phyloP scores from a whole-genome alignment of 108 stramenopile species.

The Conticribra guillardii region DNA sequence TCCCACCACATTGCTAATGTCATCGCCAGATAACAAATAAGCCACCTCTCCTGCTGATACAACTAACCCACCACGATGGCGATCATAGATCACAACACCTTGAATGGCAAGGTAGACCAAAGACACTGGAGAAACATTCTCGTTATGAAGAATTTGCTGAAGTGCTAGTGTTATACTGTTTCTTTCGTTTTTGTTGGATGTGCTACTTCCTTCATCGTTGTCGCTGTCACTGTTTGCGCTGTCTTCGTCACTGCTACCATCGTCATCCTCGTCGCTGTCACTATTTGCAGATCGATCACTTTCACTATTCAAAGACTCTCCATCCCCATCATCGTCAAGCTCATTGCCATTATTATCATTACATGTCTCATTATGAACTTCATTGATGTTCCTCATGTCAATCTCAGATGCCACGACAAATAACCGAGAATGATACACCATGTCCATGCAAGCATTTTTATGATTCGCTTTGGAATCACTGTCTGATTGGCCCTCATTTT shows the following conservation, averaged over 20 bases:
- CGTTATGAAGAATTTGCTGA: conserved; percentile 21
- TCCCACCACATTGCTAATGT: conserved; percentile 4
- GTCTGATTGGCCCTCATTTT: no score
- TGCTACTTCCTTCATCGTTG: background rate
- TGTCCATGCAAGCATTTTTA: conserved; percentile 23
- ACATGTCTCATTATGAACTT: background rate
- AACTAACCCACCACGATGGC: conserved; percentile 38
- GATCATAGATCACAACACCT: conserved; percentile 45
- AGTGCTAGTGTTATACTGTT: conserved; percentile 18
- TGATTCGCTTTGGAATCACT: no score
- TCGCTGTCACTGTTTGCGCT: background rate
- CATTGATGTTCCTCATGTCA: background rate
- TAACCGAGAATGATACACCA: conserved; percentile 38
- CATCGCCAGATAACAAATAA: conserved; percentile 27
- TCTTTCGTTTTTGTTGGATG: conserved; percentile 1
- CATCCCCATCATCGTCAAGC: no score
- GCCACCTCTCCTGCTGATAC: conserved; percentile 17
- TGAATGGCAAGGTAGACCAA: conserved; percentile 41
- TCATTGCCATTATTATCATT: background rate
- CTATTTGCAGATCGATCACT: no score
- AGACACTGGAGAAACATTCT: conserved; percentile 19
- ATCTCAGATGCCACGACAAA: background rate
- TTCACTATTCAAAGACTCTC: no score
- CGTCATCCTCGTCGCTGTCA: background rate
- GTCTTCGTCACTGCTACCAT: background rate